phyloP scores from a whole-genome alignment of 2,329 filamentous ascomycete species.

The Albophoma yamanashiensis region DNA sequence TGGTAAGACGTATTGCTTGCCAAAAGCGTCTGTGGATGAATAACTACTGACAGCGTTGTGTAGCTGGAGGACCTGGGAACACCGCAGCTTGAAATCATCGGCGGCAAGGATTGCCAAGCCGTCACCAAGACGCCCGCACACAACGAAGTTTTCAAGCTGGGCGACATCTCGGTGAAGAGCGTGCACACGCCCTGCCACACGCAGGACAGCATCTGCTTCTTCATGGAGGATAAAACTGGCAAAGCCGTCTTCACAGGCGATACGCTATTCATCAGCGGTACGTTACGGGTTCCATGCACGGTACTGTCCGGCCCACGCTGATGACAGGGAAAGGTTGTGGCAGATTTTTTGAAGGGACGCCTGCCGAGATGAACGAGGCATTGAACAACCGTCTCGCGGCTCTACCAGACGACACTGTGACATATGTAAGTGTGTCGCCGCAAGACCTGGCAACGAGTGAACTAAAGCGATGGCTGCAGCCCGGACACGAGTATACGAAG shows the following conservation, averaged over 20 bases:
- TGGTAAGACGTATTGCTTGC: slow-evolving; percentile 39
- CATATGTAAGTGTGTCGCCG: slow-evolving; percentile 54
- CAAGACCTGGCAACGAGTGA: neutral
- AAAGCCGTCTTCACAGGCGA: slow-evolving; percentile 90
- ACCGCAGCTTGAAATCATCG: slow-evolving; percentile 64
- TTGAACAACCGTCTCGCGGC: slow-evolving; percentile 74
- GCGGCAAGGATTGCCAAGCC: slow-evolving; percentile 73
- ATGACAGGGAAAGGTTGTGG: slow-evolving; percentile 58
- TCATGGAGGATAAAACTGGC: slow-evolving; percentile 66
- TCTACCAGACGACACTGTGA: slow-evolving; percentile 81
- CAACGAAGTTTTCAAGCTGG: slow-evolving; percentile 70
- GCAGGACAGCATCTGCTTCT: slow-evolving; percentile 96
- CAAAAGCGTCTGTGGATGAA: neutral
- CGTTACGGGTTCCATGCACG: neutral
- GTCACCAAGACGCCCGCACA: slow-evolving; percentile 71
- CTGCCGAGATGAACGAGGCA: slow-evolving; percentile 85
- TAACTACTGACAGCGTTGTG: slow-evolving; percentile 1
- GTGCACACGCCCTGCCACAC: slow-evolving; percentile 98
- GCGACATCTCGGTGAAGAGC: slow-evolving; percentile 70
- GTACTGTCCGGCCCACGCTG: neutral
- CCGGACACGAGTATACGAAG: slow-evolving; percentile 98
- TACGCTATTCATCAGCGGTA: slow-evolving; percentile 88
- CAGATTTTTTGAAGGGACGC: slow-evolving; percentile 87
- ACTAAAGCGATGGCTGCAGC: slow-evolving; percentile 34
- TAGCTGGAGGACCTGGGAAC: slow-evolving; percentile 36